Evolutionary conservation across 805 yeast genomes (phyloP), one percentile per base, ranked within the genome.

Genomic region (Cyberlindnera subsufficiens): DNA sequence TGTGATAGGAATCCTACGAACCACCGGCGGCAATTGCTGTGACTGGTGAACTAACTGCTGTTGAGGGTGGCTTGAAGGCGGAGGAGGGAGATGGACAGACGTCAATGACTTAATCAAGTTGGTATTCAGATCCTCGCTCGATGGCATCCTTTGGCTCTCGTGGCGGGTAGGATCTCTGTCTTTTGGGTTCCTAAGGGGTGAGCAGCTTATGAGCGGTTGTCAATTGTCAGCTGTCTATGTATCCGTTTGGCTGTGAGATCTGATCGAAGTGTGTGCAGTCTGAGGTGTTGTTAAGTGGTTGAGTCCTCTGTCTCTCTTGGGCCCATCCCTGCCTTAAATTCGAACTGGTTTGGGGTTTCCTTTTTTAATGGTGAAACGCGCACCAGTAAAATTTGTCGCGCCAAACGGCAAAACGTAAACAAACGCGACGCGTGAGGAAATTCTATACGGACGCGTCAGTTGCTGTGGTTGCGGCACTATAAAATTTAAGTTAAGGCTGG

Each of bases 41-140:
- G 10, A 8, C 27, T 22, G 11, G 11, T 22, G 27, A 22, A 22
- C 27, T 22, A 32, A 22, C 22, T 7, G 35, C 10, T 20, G 18
- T 33, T 17, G 43, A 18, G 32, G 35, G 43, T 43, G 42, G 32
- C 43, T 32, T 34, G 53, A 33, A n/a, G 71, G 70, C 3, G 70
- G 71, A 9, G 71, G 71, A 6, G 71, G 71, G 20, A 67, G 58
- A 39, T 67, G 68, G 29, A 67, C 68, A 25, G 70, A 66, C 17
- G 63, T 60, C 45, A 66, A 47, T 18, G 70, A 65, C 52, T 61
- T 65, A 42, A 65, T 50, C 40, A 66, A 53, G 55, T 58, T 60
- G 25, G 61, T 53, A 47, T 58, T 60, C 39, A 57, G 54, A 40
- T 58, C 62, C 37, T 55, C 54, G 42, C 51, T 54, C 11, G 50